Base-by-base conservation (phyloP, 352 stramenopile species). In the Saprolegnia diclina region DNA sequence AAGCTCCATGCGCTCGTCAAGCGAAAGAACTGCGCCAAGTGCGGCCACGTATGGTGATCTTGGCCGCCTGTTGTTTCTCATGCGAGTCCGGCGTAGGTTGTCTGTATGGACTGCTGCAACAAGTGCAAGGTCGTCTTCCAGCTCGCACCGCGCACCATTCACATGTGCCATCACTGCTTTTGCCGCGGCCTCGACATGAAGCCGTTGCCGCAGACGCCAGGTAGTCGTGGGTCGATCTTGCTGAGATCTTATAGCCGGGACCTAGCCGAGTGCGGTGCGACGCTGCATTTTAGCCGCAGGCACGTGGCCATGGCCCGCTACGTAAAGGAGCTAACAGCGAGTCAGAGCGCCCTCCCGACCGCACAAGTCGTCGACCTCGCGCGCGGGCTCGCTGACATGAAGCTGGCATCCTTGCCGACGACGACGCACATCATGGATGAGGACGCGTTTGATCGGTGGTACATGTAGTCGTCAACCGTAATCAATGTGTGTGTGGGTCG, bases 41-140 rank as follows among this genome's bases (percentile, higher is more conserved):
- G 52, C 35, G 52, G 52, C 24, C 52, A 42, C 35, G 52, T 59
- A 59, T 7, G 35, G 7, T 14, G 38, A 7, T 45, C 38, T n/a
- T n/a, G n/a, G 38, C 7, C 38, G 38, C 7, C 38, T 7, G 38
- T 14, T 7, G 38, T 7, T 14, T 7, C 7, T 7, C 38, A 45
- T 7, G 7, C 14, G 38, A 45, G 3, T 3, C 24, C 1, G 7
- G 42, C 42, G 42, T 48, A 48, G 52, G 52, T 24, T 3, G 52
- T 59, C 11, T 59, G 52, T 9, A 26, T 24, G 13, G 52, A 59
- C 52, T 59, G 52, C 52, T 59, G 52, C 52, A 59, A 59, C 35
- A 59, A 59, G 9, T 59, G 52, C 52, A 59, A 59, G 35, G 52
- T 59, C 11, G 52, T 59, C 1, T 59, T 59, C 35, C 52, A 59